These are phyloP conservation scores for Myxozyma vanderwaltii DNA, from an alignment of 805 yeast species.

Conservation along the genomic window DNA sequence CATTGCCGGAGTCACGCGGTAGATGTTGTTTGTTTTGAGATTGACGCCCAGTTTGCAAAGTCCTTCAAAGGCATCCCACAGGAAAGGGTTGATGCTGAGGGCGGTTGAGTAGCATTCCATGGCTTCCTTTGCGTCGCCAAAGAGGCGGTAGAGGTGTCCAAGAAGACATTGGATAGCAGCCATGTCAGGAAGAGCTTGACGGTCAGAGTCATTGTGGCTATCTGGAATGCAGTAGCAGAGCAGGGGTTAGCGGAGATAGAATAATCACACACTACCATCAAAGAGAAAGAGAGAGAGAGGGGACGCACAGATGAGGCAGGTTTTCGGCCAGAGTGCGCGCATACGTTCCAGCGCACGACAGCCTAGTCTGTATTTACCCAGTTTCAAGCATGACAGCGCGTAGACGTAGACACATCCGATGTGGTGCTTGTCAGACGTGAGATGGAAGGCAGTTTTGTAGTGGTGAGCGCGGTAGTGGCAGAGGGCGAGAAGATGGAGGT, in stretches of 20 bases:
- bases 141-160: slow-evolving; percentile 64
- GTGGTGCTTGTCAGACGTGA: slow-evolving; percentile 55
- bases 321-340: slow-evolving; percentile 26
- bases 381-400: slow-evolving; percentile 64
- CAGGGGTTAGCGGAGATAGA: not conserved
- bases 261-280: too few species aligned
- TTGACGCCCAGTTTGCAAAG: slow-evolving; percentile 65
- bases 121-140: slow-evolving; percentile 66
- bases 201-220: slow-evolving; percentile 28
- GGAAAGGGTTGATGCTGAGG: slow-evolving; percentile 70
- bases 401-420: slow-evolving; percentile 76
- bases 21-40: slow-evolving; percentile 55
- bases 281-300: not conserved
- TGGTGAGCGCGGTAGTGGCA: slow-evolving; percentile 61
- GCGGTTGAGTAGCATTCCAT: slow-evolving; percentile 69
- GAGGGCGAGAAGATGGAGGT: slow-evolving; percentile 69
- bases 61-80: slow-evolving; percentile 84
- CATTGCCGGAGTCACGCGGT: slow-evolving; percentile 30
- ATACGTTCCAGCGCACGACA: slow-evolving; percentile 27
- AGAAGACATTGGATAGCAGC: slow-evolving; percentile 67
- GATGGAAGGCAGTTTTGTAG: slow-evolving; percentile 60
- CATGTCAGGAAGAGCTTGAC: slow-evolving; percentile 57
- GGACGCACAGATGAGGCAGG: slow-evolving; percentile 16
- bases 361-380: slow-evolving; percentile 64
- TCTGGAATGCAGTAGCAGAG: not conserved